Evolutionary conservation across 306 rosid species (phyloP), one percentile per base, ranked within the genome.

Genomic region (Trifolium subterraneum): DNA sequence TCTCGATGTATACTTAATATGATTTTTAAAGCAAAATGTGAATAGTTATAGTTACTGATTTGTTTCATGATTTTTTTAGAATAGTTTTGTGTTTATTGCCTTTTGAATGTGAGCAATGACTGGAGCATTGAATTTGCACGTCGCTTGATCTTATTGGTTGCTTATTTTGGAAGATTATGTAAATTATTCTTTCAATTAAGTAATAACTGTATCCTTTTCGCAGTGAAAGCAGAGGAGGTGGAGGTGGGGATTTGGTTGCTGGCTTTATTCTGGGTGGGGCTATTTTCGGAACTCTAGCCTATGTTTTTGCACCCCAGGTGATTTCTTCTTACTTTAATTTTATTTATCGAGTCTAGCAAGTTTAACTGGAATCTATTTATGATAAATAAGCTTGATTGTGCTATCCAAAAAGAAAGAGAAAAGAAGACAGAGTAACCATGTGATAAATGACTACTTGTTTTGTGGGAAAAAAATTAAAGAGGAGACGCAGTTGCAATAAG

Each of bases 251-350:
- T 73, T 94, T 94, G 66, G 45, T 88, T 50, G 89, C 96, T 65
- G 96, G 98, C 38, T 94, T 94, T 83, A 75, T 94, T 69, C 69
- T 94, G 56, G 98, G 98, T 52, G 96, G 98, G 70, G 97, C 97
- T 5, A 79, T 94, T 65, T 84, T 91, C 55, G 98, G 98, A 75
- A 86, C 98, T 45, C 56, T 91, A 23, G 91, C 95, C 52, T 91
- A 91, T 71, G 45, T 90, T 78, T 94, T 94, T 70, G 97, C 97
- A 75, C 98, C 98, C 9, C 98, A 94, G 98, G 98, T 93, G 83
- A 73, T 78, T 83, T 45, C 67, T 56, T 80, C 48, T 18, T 51
- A 20, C 60, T 58, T 38, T 15, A 18, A 55, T 25, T 31, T 77
- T 70, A 42, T 55, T 69, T 70, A 47, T 70, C 7, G 64, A 33